Percentiles rank a stretch among this genome's conserved stretches.
These are phyloP conservation scores for Gaeumannomyces tritici DNA, from an alignment of 2,329 filamentous ascomycete genomes.

Conservation along the genomic window DNA sequence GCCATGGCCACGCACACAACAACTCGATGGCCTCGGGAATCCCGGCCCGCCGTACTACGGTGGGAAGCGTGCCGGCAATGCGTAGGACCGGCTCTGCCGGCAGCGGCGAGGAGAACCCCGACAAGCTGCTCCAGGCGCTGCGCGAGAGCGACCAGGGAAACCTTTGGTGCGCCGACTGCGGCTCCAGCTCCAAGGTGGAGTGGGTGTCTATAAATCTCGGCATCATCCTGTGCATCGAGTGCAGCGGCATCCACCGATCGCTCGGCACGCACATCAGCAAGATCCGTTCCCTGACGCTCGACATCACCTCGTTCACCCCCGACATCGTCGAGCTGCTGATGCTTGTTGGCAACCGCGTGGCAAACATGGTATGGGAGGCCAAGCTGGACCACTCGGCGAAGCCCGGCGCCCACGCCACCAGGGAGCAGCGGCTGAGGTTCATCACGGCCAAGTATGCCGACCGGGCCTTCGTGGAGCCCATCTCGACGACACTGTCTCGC, in stretches of 20 bases:
- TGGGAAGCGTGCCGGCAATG: conserved; percentile 70
- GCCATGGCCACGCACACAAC: conserved; percentile 37
- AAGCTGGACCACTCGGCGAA: conserved; percentile 66
- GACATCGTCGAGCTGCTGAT: conserved; percentile 93
- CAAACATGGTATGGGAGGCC: conserved; percentile 95
- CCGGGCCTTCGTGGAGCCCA: conserved; percentile 67
- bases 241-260: conserved; percentile 92
- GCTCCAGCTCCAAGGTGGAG: conserved; percentile 84
- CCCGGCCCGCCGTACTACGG: conserved; percentile 78
- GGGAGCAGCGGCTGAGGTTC: conserved; percentile 87
- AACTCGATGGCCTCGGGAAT: conserved; percentile 39
- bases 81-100: conserved; percentile 51
- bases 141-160: conserved; percentile 90
- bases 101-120: conserved; percentile 71
- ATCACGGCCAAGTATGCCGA: conserved; percentile 95
- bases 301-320: conserved; percentile 91
- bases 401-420: conserved; percentile 64
- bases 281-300: conserved; percentile 85
- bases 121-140: conserved; percentile 77
- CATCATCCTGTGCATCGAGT: conserved; percentile 95
- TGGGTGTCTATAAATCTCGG: conserved; percentile 98
- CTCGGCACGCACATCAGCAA: conserved; percentile 97
- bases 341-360: conserved; percentile 84
- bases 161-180: conserved; percentile 88
- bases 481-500: conserved; percentile 64